These are phyloP conservation scores for Colletotrichum destructivum DNA, from an alignment of 2,329 filamentous ascomycete genomes.

Conservation along the genomic window DNA sequence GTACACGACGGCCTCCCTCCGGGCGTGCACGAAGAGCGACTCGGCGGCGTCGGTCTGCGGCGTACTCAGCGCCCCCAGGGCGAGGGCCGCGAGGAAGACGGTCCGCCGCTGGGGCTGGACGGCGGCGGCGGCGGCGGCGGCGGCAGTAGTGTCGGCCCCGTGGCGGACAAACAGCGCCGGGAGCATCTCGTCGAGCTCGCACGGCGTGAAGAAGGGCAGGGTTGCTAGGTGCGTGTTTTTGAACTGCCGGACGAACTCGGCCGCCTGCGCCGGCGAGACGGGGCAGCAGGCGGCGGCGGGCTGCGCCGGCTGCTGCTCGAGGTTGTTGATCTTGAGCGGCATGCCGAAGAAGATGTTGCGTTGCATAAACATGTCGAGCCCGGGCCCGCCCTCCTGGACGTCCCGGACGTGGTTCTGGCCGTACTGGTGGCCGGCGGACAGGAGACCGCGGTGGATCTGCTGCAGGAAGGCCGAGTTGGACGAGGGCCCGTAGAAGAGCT, in stretches of 20 bases:
- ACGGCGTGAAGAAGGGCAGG: conserved; percentile 44
- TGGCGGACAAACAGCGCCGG: conserved; percentile 36
- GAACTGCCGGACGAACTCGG: conserved; percentile 43
- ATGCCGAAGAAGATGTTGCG: conserved; percentile 51
- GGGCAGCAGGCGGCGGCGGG: conserved; percentile 10
- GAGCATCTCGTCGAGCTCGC: conserved; percentile 46
- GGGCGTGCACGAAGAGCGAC: conserved; percentile 46
- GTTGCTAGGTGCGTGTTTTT: conserved; percentile 41
- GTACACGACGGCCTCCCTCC: conserved; percentile 46
- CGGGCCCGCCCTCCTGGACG: conserved; percentile 46
- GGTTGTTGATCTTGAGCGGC: conserved; percentile 43
- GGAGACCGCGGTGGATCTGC: conserved; percentile 48
- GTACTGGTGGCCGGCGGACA: conserved; percentile 40
- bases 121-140: conserved; percentile 8
- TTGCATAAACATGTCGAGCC: conserved; percentile 50
- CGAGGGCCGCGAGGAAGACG: conserved; percentile 45
- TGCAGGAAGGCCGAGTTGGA: conserved; percentile 51
- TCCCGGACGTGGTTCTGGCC: conserved; percentile 39
- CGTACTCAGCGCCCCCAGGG: conserved; percentile 47
- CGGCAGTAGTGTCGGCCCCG: no score
- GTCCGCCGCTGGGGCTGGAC: conserved; percentile 46
- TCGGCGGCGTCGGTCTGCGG: conserved; percentile 47
- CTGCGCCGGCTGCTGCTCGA: conserved; percentile 28
- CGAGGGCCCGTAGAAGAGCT: conserved; percentile 49
- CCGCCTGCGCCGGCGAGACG: conserved; percentile 42